Conservation (phyloP, 148 eudicot genomes). For the Rhododendron henanense region DNA sequence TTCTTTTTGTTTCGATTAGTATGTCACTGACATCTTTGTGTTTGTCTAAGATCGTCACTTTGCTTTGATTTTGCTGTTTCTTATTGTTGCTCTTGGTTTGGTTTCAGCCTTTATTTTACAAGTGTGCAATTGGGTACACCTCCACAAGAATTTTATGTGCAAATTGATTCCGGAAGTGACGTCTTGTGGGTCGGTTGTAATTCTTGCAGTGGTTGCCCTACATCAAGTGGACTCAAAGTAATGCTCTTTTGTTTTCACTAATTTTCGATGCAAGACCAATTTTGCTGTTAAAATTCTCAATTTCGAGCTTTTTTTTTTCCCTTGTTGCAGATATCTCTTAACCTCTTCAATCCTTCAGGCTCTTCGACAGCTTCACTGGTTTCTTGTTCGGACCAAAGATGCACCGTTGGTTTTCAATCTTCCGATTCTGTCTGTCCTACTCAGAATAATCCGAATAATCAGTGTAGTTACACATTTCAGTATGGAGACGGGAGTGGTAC, state of each 20-base stretch:
- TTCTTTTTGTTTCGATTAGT: background rate
- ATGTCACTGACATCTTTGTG: conserved; percentile 6
- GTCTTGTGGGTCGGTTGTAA: conserved; percentile 86
- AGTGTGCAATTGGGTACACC: conserved; percentile 87
- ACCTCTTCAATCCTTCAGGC: conserved; percentile 57
- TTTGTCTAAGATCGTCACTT: background rate
- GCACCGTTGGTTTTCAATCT: conserved; percentile 51
- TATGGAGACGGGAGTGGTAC: conserved; percentile 98
- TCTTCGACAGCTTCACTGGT: conserved; percentile 66
- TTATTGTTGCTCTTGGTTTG: conserved; percentile 10
- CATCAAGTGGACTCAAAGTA: conserved; percentile 85
- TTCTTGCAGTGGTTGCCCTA: conserved; percentile 81
- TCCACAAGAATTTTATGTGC: conserved; percentile 90
- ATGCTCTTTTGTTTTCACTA: conserved; percentile 32
- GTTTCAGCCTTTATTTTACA: conserved; percentile 70
- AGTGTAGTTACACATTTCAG: conserved; percentile 68
- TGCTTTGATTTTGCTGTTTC: background rate
- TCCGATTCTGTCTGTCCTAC: conserved; percentile 62
- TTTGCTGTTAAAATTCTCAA: background rate
- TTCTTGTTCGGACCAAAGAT: conserved; percentile 73
- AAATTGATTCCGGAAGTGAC: conserved; percentile 97
- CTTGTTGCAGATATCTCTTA: conserved; percentile 46
- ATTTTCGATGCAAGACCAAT: conserved; percentile 31
- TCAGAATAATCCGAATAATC: conserved; percentile 56
- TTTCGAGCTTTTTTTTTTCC: background rate